Conservation (phyloP, 1,284 basidiomycete species). For the Salmacisia buchloeana region DNA sequence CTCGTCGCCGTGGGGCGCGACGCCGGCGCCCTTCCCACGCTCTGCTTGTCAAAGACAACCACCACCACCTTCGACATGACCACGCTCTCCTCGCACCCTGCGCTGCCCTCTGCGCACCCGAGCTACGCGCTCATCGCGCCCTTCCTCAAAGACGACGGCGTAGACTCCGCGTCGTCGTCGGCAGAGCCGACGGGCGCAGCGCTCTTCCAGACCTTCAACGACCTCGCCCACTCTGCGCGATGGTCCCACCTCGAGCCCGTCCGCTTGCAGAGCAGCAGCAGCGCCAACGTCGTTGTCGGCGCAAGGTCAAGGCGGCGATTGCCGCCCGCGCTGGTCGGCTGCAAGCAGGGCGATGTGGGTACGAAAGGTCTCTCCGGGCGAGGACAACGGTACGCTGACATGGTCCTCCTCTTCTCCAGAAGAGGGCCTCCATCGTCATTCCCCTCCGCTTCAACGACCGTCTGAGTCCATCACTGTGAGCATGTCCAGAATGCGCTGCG, state of each 20-base stretch:
- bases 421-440: not conserved
- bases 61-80: not conserved
- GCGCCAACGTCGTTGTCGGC: too few relatives aligned
- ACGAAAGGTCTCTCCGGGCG: not conserved
- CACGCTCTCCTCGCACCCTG: not conserved
- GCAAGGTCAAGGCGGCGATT: too few relatives aligned
- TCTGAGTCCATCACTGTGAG: not conserved
- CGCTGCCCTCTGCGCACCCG: not conserved
- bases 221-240: constrained; percentile 41
- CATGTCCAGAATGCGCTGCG: too few relatives aligned
- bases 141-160: too few relatives aligned
- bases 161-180: too few relatives aligned
- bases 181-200: constrained; percentile 39
- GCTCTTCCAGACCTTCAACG: constrained; percentile 46
- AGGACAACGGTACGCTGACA: too few relatives aligned
- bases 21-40: too few relatives aligned
- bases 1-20: too few relatives aligned
- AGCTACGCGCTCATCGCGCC: not conserved
- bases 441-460: not conserved
- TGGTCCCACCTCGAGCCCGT: constrained; percentile 33
- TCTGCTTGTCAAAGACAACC: too few relatives aligned
- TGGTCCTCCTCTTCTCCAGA: too few relatives aligned
- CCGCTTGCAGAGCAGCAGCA: too few relatives aligned
- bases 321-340: not conserved
- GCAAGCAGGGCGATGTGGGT: not conserved